Evolutionary conservation across 2,329 filamentous ascomycete genomes (phyloP).

Genomic region (Fusarium sp.): DNA sequence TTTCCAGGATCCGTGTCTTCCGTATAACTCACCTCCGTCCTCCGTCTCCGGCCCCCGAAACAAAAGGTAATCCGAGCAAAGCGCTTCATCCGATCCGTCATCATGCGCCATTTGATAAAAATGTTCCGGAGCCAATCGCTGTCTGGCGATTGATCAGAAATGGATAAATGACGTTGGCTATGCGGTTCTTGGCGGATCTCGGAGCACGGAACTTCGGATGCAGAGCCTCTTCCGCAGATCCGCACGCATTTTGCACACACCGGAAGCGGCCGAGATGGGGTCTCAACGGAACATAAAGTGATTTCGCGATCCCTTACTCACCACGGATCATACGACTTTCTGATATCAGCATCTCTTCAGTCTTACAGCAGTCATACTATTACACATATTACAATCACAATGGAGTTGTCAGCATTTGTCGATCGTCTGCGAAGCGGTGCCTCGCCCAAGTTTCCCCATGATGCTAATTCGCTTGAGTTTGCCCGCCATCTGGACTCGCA

Average conservation of each 20-base stretch:
- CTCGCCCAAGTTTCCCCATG: slow-evolving; percentile 62
- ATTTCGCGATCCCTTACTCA: slow-evolving; percentile 44
- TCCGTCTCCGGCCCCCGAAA: slow-evolving; percentile 18
- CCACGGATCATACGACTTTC: slow-evolving; percentile 46
- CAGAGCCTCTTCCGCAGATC: slow-evolving; percentile 22
- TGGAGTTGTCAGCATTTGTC: slow-evolving; percentile 59
- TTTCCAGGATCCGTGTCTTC: slow-evolving; percentile 23
- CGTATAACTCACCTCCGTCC: slow-evolving; percentile 18
- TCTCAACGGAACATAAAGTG: slow-evolving; percentile 49
- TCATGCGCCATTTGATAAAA: slow-evolving; percentile 16
- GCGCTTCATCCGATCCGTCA: slow-evolving; percentile 22
- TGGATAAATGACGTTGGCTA: slow-evolving; percentile 40
- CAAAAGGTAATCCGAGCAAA: slow-evolving; percentile 13
- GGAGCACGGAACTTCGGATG: slow-evolving; percentile 54
- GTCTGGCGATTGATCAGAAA: slow-evolving; percentile 19
- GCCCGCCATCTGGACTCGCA: slow-evolving; percentile 70
- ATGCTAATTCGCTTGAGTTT: slow-evolving; percentile 64
- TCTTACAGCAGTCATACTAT: background rate
- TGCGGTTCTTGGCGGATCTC: slow-evolving; percentile 18
- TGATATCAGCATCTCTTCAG: background rate
- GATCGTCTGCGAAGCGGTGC: slow-evolving; percentile 60
- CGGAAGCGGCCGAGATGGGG: slow-evolving; percentile 22
- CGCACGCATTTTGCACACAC: slow-evolving; percentile 12
- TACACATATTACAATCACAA: slow-evolving; percentile 42
- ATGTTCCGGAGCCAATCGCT: slow-evolving; percentile 30